Evolutionary conservation across 2,329 filamentous ascomycete genomes (phyloP), one percentile per base, ranked within the genome.

Genomic region (Daldinia sp.): DNA sequence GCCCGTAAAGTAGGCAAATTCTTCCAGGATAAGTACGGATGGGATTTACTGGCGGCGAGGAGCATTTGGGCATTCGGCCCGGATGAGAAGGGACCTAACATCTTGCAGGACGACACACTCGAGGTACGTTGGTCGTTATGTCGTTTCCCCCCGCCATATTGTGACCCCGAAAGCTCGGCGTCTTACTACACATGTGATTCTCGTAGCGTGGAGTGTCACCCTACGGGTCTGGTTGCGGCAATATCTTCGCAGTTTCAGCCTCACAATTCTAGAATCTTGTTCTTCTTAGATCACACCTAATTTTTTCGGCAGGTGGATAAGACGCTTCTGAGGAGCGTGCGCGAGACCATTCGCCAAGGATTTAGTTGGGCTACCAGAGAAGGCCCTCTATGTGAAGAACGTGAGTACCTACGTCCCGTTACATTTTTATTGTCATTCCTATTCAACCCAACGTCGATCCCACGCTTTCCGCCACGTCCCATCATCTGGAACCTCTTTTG

Each of bases 31-130:
- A 96, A 93, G 72, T 97, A 99, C 78, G 95, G 94, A 63, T 99
- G 97, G 91, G 96, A 99, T 82, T 89, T 98, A 75, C 86, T 99
- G 69, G 95, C 96, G 13, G 93, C 93, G 26, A 88, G 96, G 76
- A 98, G 94, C 78, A 97, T 99, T 77, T 99, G 96, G 96, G 96
- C 96, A 1, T 99, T 99, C 82, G 96, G 96, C 2, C 96, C 96
- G 3, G 95, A 98, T 65, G 96, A 99, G 72, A 92, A 90, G 84
- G 93, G 94, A 0, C 93, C 96, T 5, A 99, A 99, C 80, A 96
- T 99, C 72, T 84, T 99, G 56, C 94, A 98, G 80, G 96, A 99
- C 80, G 96, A 99, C 80, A 99, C 96, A 18, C 84, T 99, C 26
- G 94, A 98, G 80, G 88, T 89, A 81, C 79, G 87, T 82, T 65